Conservation (phyloP, 1,284 basidiomycete species). For the Ustilago trichophora region DNA sequence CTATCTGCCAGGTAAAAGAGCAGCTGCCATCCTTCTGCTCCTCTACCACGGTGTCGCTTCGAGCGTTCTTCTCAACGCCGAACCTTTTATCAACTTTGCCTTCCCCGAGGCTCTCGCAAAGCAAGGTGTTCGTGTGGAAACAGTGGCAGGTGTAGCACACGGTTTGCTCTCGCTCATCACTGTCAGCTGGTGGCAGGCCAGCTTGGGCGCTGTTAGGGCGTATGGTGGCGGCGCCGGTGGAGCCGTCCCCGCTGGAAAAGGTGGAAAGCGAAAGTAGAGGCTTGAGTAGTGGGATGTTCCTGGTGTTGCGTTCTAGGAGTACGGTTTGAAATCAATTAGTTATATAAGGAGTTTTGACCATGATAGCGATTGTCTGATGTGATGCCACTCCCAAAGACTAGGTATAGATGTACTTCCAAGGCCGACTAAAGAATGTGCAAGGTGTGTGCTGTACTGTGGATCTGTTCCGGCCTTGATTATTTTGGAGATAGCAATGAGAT, state of each 20-base stretch:
- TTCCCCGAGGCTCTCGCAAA: conserved; percentile 74
- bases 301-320: too few relatives aligned
- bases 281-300: too few relatives aligned
- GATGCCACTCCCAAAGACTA: too few relatives aligned
- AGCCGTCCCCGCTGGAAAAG: too few relatives aligned
- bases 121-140: conserved; percentile 57
- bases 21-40: conserved; percentile 77
- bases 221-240: conserved; percentile 2
- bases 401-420: too few relatives aligned
- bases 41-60: conserved; percentile 79
- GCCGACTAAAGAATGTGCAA: too few relatives aligned
- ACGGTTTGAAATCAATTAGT: too few relatives aligned
- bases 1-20: conserved; percentile 83
- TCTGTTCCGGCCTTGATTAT: too few relatives aligned
- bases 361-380: too few relatives aligned
- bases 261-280: conserved; percentile 20
- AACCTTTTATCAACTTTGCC: conserved; percentile 78
- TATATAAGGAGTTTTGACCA: too few relatives aligned
- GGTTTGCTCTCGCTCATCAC: conserved; percentile 41
- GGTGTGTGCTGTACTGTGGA: too few relatives aligned
- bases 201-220: conserved; percentile 26
- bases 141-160: conserved; percentile 33
- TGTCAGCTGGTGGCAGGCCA: conserved; percentile 44
- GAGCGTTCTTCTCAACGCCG: conserved; percentile 78
- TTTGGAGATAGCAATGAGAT: too few relatives aligned